Evolutionary conservation across 129 eudicot genomes (phyloP), one percentile per base, ranked within the genome.

Genomic region (Flaveria ramosissima): DNA sequence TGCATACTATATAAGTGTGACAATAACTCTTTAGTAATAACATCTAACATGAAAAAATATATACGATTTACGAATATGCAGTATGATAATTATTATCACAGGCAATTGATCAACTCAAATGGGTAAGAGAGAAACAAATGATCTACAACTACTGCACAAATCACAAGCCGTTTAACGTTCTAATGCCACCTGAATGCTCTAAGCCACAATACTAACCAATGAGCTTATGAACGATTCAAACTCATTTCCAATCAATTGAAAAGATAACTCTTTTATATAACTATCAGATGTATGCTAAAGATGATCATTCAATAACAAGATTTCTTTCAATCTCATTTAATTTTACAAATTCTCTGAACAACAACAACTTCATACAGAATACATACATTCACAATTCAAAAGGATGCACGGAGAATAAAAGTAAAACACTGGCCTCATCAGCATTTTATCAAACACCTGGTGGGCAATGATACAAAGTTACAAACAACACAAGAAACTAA

Each of bases 111-210:
- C 83, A 82, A 61, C 81, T 90, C 82, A 72, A 86, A 56, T 80
- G 83, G 89, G 80, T 80, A 2, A 78, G 84, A 70, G 61, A 80
- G 27, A 84, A 82, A 62, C 68, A 73, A 64, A 85, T 88, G 91
- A 80, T 86, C 47, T 90, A 90, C 24, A 83, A 90, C 60, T 90
- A 88, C 53, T 88, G 90, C 78, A 80, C 64, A 9, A 88, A 90
- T 81, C 56, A 61, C 15, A 78, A 68, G 46, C 81, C 79, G 9
- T 83, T 76, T 67, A 88, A 84, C 17, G 86, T 83, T 24, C 75
- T 70, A 19, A 76, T 88, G 80, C 85, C 96, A 32, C 61, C 82
- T 13, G 90, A 90, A 76, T 90, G 92, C 77, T 72, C 51, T 52
- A 78, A 41, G 82, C 59, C 87, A 73, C 87, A 87, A 63, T 83